Evolutionary conservation across 257 asterid genomes (phyloP).

Genomic region (Gentiana macrophylla): DNA sequence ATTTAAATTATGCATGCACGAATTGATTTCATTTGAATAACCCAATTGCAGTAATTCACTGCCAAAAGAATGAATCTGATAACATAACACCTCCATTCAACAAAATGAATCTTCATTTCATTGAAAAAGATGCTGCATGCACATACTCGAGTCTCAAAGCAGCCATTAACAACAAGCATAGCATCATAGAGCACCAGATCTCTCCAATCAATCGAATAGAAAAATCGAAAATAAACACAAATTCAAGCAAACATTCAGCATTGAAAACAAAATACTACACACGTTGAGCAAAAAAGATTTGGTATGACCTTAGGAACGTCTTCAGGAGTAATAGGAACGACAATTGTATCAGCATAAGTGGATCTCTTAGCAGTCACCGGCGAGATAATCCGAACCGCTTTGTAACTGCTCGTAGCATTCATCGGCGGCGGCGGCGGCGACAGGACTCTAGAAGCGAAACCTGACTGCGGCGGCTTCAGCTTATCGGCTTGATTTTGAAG

Average conservation of each 20-base stretch:
- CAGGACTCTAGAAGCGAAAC: constrained; percentile 42
- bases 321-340: constrained; percentile 61
- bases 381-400: constrained; percentile 25
- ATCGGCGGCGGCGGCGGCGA: constrained; percentile 7
- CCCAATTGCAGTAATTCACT: too few species aligned
- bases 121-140: not conserved
- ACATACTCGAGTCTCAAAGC: too few species aligned
- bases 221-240: not conserved
- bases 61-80: too few species aligned
- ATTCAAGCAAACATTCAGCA: not conserved
- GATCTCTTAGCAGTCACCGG: constrained; percentile 47
- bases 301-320: constrained; percentile 47
- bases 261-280: not conserved
- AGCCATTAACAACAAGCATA: too few species aligned
- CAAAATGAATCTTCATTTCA: not conserved
- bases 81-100: too few species aligned
- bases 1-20: not conserved
- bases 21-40: too few species aligned
- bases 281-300: not conserved
- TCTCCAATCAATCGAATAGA: too few species aligned
- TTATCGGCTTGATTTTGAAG: constrained; percentile 38
- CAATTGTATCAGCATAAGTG: constrained; percentile 32
- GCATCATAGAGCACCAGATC: too few species aligned
- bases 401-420: constrained; percentile 19
- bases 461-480: constrained; percentile 30